Conservation (phyloP, 306 rosid species). For the Corylus heterophylla region DNA sequence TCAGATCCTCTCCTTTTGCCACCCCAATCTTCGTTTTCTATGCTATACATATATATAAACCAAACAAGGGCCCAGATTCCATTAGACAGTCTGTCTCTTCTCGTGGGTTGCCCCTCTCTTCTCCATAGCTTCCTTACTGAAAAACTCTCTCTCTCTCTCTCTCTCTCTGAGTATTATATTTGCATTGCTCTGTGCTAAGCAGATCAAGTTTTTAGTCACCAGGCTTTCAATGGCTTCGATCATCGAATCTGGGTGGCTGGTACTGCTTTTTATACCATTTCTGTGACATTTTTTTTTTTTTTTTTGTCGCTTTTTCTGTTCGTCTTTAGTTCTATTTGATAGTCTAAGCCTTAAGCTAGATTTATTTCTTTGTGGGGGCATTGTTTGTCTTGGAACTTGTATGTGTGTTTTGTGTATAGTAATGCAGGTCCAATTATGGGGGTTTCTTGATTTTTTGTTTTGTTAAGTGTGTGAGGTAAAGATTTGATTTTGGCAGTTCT, state of each 20-base stretch:
- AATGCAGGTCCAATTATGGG: conserved; percentile 13
- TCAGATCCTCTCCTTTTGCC: neutral
- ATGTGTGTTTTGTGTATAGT: neutral
- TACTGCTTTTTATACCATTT: conserved; percentile 12
- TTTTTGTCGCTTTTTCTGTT: neutral
- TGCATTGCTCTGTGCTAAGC: conserved; percentile 2
- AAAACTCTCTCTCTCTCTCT: neutral
- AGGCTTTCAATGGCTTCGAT: conserved; percentile 50
- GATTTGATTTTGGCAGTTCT: conserved; percentile 14
- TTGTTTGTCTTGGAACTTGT: conserved; percentile 23
- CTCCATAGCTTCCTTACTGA: neutral
- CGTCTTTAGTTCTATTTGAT: neutral
- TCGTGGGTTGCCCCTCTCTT: conserved; percentile 24
- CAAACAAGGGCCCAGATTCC: conserved; percentile 33
- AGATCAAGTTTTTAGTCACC: neutral
- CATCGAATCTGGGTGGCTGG: conserved; percentile 84
- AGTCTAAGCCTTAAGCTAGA: conserved; percentile 16
- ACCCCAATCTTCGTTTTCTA: neutral
- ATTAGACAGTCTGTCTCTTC: conserved; percentile 43
- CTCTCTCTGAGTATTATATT: neutral
- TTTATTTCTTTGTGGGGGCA: conserved; percentile 26
- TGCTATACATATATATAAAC: neutral
- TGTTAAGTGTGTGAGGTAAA: neutral
- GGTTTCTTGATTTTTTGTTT: conserved; percentile 2
- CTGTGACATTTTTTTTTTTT: neutral